Evolutionary conservation across 2,329 filamentous ascomycete genomes (phyloP).

Genomic region (Diaporthe vaccinii): DNA sequence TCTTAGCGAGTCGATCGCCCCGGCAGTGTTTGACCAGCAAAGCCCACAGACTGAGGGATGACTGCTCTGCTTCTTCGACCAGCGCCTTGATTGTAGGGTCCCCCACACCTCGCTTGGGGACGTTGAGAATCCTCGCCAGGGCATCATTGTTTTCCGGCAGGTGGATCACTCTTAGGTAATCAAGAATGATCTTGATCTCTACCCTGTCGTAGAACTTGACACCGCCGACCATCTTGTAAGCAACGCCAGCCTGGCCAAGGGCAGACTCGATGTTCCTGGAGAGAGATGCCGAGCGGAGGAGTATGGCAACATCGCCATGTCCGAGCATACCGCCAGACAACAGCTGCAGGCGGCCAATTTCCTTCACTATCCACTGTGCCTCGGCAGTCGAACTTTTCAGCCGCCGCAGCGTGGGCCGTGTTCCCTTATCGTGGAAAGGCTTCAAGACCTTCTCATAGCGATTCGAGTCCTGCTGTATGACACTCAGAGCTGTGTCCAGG

Average conservation of each 20-base stretch:
- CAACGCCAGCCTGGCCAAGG: constrained; percentile 83
- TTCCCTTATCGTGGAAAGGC: constrained; percentile 84
- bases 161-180: constrained; percentile 88
- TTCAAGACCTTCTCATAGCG: constrained; percentile 85
- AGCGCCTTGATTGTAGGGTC: constrained; percentile 81
- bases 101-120: constrained; percentile 84
- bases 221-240: constrained; percentile 93
- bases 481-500: constrained; percentile 80
- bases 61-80: constrained; percentile 80
- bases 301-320: constrained; percentile 84
- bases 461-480: constrained; percentile 90
- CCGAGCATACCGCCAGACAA: constrained; percentile 82
- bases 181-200: constrained; percentile 88
- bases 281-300: constrained; percentile 86
- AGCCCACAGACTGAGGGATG: constrained; percentile 80
- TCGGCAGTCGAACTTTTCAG: constrained; percentile 79
- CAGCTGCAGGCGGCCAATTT: constrained; percentile 78
- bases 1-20: constrained; percentile 61
- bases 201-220: constrained; percentile 91
- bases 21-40: constrained; percentile 72
- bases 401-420: constrained; percentile 83
- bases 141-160: constrained; percentile 91
- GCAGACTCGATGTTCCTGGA: constrained; percentile 89
- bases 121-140: constrained; percentile 85
- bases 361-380: constrained; percentile 88